Evolutionary conservation across 805 yeast genomes (phyloP).

Genomic region (Yarrowia phangngaensis): DNA sequence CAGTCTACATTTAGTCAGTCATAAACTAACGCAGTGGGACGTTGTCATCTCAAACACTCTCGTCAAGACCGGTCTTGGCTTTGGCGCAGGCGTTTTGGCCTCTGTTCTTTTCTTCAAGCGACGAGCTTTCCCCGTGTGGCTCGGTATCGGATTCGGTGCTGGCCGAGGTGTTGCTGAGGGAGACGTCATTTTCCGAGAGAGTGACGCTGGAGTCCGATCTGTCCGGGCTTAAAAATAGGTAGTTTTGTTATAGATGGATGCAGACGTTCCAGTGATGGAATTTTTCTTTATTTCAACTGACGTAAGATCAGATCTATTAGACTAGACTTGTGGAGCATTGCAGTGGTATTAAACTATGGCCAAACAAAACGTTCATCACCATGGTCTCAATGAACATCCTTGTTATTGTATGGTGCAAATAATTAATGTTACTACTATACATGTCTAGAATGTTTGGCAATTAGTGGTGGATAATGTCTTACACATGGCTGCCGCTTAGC

Average conservation of each 20-base stretch:
- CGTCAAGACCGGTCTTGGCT: conserved; percentile 93
- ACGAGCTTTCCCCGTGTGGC: conserved; percentile 96
- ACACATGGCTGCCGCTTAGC: conserved; percentile 16
- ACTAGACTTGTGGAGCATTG: no score
- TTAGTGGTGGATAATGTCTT: no score
- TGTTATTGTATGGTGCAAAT: no score
- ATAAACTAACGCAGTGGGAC: conserved; percentile 61
- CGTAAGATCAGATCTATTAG: no score
- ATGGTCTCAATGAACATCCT: no score
- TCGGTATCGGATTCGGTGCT: conserved; percentile 94
- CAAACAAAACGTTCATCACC: no score
- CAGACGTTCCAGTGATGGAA: no score
- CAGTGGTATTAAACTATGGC: no score
- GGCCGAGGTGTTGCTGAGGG: conserved; percentile 99
- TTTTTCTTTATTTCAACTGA: no score
- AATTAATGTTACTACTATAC: conserved; percentile 20
- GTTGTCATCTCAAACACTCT: conserved; percentile 89
- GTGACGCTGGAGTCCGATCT: conserved; percentile 37
- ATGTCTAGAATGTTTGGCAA: conserved; percentile 1
- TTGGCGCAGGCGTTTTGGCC: conserved; percentile 93
- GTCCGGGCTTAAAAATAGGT: conserved; percentile 34
- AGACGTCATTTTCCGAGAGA: conserved; percentile 81
- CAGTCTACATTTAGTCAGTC: neutral
- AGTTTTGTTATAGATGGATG: conserved; percentile 21
- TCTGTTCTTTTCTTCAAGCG: conserved; percentile 87